phyloP scores from a whole-genome alignment of 2,329 filamentous ascomycete genomes.

The Ophiosphaerella herpotricha region DNA sequence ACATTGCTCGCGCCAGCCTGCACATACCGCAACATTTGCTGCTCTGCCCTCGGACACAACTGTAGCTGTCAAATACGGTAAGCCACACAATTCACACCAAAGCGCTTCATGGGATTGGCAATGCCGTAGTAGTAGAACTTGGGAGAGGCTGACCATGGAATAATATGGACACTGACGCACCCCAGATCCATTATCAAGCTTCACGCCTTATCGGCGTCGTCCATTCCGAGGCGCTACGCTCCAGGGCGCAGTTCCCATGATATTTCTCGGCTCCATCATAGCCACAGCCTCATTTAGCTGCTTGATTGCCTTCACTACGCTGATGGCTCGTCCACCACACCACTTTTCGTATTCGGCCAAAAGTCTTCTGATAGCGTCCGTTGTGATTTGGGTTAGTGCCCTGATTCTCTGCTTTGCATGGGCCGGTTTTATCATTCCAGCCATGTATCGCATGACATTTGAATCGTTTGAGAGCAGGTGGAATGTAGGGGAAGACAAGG shows the following conservation, averaged over 20 bases:
- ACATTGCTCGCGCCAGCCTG: too few species aligned
- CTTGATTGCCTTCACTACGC: constrained; percentile 4
- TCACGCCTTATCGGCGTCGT: constrained; percentile 1
- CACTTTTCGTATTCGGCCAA: not conserved
- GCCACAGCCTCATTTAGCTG: constrained; percentile 1
- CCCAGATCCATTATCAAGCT: constrained; percentile 3
- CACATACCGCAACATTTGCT: not conserved
- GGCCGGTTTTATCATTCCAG: not conserved
- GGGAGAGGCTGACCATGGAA: not conserved
- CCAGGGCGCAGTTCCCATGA: constrained; percentile 3
- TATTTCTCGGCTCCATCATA: constrained; percentile 2
- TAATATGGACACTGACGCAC: not conserved
- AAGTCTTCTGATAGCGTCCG: not conserved
- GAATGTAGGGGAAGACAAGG: not conserved
- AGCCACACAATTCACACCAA: not conserved
- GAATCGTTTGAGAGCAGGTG: constrained; percentile 5
- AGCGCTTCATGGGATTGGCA: too few species aligned
- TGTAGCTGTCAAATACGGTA: not conserved
- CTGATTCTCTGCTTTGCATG: not conserved
- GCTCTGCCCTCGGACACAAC: not conserved
- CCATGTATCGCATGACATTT: constrained; percentile 5
- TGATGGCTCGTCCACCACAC: constrained; percentile 2
- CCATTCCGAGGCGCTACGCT: constrained; percentile 1
- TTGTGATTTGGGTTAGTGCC: not conserved
- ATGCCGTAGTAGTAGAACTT: too few species aligned